phyloP scores from a whole-genome alignment of 768 basidiomycete genomes.

The Daedalea quercina region DNA sequence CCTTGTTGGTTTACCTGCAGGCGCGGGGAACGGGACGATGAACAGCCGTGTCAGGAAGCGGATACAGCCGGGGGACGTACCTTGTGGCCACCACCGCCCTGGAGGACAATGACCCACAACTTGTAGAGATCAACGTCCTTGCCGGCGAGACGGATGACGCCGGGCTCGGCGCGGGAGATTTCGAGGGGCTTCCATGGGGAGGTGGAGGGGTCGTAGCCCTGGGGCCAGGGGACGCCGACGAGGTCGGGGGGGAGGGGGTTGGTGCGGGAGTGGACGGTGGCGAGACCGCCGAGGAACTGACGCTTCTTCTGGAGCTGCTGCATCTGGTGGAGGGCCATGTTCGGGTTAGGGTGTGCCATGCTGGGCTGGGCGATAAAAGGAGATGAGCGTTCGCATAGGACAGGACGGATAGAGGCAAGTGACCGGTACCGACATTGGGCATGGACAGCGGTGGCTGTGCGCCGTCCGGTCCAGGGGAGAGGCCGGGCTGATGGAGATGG shows the following conservation, averaged over 20 bases:
- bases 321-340: conserved; percentile 35
- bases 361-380: conserved; percentile 27
- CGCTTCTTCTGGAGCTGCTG: conserved; percentile 43
- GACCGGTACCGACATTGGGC: conserved; percentile 17
- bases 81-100: conserved; percentile 53
- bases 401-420: conserved; percentile 2
- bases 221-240: conserved; percentile 50
- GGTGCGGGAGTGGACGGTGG: conserved; percentile 45
- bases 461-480: conserved; percentile 36
- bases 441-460: conserved; percentile 35
- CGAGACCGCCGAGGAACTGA: conserved; percentile 54
- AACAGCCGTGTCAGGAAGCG: background rate
- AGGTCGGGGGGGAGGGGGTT: conserved; percentile 72
- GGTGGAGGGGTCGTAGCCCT: conserved; percentile 53
- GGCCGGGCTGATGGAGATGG: conserved; percentile 11
- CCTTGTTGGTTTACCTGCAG: conserved; percentile 30
- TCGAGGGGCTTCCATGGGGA: conserved; percentile 67
- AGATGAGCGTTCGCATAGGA: conserved; percentile 15
- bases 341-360: conserved; percentile 25
- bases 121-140: conserved; percentile 74
- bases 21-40: background rate
- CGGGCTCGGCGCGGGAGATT: conserved; percentile 46
- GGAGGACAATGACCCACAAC: conserved; percentile 56
- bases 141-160: conserved; percentile 62
- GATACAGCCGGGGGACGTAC: conserved; percentile 31